Evolutionary conservation across 2,329 filamentous ascomycete genomes (phyloP).

Genomic region (Phyllosticta citriasiana): DNA sequence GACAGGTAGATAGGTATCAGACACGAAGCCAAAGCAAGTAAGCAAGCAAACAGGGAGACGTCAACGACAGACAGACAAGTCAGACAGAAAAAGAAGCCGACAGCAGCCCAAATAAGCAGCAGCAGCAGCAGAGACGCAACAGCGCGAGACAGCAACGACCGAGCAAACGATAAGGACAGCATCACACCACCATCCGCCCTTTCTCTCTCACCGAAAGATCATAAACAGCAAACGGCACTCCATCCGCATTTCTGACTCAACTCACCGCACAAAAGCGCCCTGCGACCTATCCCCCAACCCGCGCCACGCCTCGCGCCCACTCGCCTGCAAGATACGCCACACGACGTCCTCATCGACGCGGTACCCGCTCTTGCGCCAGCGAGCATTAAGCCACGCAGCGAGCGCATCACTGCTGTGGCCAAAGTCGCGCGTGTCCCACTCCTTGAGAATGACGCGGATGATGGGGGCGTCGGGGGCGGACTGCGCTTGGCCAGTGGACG

Average conservation of each 20-base stretch:
- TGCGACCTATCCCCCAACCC: slow-evolving; percentile 25
- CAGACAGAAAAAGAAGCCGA: too few relatives aligned
- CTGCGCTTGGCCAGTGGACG: slow-evolving; percentile 17
- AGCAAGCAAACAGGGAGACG: too few relatives aligned
- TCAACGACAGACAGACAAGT: too few relatives aligned
- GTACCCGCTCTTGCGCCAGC: slow-evolving; percentile 10
- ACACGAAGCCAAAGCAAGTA: too few relatives aligned
- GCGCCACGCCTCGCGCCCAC: slow-evolving; percentile 25
- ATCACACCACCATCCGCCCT: too few relatives aligned
- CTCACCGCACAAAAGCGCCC: slow-evolving; percentile 18
- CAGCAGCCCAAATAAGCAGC: too few relatives aligned
- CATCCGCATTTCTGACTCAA: neutral
- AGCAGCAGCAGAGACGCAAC: too few relatives aligned
- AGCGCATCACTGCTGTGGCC: slow-evolving; percentile 6
- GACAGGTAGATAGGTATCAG: too few relatives aligned
- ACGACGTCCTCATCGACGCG: slow-evolving; percentile 20
- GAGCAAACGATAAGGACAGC: too few relatives aligned
- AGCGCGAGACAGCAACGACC: too few relatives aligned
- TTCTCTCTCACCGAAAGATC: too few relatives aligned
- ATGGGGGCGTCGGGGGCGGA: slow-evolving; percentile 10
- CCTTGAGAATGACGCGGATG: slow-evolving; percentile 9
- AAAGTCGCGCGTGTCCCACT: slow-evolving; percentile 11
- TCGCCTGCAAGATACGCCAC: slow-evolving; percentile 24
- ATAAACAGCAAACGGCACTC: too few relatives aligned
- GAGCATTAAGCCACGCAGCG: slow-evolving; percentile 5